Conservation (phyloP, 768 basidiomycete genomes). For the Pulveroboletus frians region DNA sequence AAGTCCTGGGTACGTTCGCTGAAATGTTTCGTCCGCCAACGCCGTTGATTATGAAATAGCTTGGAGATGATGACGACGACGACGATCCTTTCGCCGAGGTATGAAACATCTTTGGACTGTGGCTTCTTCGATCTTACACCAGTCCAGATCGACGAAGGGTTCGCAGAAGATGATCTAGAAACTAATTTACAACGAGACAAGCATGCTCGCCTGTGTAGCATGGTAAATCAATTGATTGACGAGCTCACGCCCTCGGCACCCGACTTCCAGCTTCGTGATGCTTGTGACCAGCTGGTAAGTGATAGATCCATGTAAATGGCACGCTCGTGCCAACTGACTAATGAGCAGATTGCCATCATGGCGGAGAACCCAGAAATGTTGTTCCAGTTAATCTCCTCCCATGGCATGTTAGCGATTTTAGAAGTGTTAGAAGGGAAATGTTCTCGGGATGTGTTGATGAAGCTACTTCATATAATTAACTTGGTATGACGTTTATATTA, state of each 20-base stretch:
- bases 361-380: conserved; percentile 82
- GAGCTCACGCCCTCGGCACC: conserved; percentile 76
- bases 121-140: conserved; percentile 3
- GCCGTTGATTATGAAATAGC: conserved; percentile 32
- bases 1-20: conserved; percentile 69
- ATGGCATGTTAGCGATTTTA: conserved; percentile 92
- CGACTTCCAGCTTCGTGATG: conserved; percentile 77
- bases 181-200: conserved; percentile 92
- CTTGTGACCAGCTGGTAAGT: conserved; percentile 82
- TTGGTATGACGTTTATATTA: conserved; percentile 42
- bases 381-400: conserved; percentile 80
- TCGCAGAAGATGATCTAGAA: conserved; percentile 87
- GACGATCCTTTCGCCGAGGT: conserved; percentile 97
- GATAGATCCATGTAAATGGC: neutral
- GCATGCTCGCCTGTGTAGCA: conserved; percentile 77
- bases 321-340: neutral
- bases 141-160: conserved; percentile 83
- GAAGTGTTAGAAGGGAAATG: conserved; percentile 88
- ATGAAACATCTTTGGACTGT: conserved; percentile 1
- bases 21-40: conserved; percentile 7
- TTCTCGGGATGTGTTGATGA: conserved; percentile 80
- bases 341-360: conserved; percentile 64
- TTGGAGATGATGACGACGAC: conserved; percentile 82
- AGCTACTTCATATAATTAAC: conserved; percentile 85
- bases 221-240: conserved; percentile 82